Percentiles rank a stretch among this genome's conserved stretches.
These are phyloP conservation scores for Phylloporus rhodoxanthus DNA, from an alignment of 768 basidiomycete genomes.

Conservation along the genomic window DNA sequence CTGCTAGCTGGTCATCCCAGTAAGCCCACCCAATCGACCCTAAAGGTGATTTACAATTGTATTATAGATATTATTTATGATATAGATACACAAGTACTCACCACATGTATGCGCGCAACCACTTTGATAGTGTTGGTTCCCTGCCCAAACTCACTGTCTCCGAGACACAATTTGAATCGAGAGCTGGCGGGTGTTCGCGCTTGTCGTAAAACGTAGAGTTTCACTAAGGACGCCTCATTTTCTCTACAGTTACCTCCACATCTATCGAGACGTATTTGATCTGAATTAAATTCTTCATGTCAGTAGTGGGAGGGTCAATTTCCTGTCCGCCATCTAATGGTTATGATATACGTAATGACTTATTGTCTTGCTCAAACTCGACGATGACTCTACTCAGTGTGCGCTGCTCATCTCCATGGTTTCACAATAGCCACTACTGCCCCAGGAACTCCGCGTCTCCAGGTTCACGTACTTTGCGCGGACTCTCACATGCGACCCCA, in stretches of 20 bases:
- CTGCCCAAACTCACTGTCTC: no score
- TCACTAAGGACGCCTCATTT: no score
- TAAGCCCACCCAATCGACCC: neutral
- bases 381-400: slow-evolving; percentile 1
- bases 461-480: slow-evolving; percentile 16
- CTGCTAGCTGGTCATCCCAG: neutral
- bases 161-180: no score
- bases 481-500: neutral
- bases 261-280: no score
- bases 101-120: neutral
- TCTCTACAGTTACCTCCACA: no score
- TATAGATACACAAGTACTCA: neutral
- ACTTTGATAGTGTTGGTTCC: no score
- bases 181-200: no score
- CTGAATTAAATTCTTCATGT: no score
- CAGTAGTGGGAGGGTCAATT: no score
- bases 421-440: slow-evolving; percentile 23
- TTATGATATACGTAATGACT: no score
- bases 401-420: slow-evolving; percentile 24
- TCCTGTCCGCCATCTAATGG: no score
- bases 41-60: neutral
- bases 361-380: slow-evolving; percentile 22
- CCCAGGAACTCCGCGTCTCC: slow-evolving; percentile 14
- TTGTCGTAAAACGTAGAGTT: no score
- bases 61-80: slow-evolving; percentile 1